These are phyloP conservation scores for Podila horticola DNA, from an alignment of 192 early-diverging fungal genomes.

Conservation along the genomic window DNA sequence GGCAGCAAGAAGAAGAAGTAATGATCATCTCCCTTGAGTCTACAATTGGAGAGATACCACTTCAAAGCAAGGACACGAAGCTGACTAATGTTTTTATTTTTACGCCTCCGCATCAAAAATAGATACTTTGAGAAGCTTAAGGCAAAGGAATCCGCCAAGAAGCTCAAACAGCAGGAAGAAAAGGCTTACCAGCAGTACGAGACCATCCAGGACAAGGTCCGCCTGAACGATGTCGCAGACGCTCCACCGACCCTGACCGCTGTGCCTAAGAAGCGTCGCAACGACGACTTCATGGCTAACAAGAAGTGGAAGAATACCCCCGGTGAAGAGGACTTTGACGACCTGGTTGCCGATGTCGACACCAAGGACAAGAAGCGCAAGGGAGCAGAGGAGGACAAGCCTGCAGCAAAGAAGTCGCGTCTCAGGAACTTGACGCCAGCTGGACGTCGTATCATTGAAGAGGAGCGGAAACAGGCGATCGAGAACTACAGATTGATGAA, in stretches of 20 bases:
- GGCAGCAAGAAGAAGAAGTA: conserved; percentile 58
- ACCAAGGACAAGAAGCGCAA: background rate
- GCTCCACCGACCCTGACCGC: conserved; percentile 63
- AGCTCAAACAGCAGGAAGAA: conserved; percentile 51
- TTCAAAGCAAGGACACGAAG: background rate
- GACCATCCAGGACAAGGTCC: conserved; percentile 61
- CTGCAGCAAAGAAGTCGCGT: background rate
- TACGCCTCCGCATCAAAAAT: background rate
- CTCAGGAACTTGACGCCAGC: conserved; percentile 55
- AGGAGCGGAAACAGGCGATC: conserved; percentile 61
- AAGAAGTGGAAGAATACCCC: conserved; percentile 52
- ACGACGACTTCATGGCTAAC: conserved; percentile 53
- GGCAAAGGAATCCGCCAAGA: conserved; percentile 54
- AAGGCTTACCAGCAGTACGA: conserved; percentile 58
- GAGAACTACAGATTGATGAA: conserved; percentile 62
- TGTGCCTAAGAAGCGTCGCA: conserved; percentile 57
- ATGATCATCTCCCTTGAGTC: background rate
- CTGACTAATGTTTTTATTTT: background rate
- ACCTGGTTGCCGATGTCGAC: conserved; percentile 6
- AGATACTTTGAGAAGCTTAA: conserved; percentile 60
- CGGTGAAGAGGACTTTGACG: conserved; percentile 27
- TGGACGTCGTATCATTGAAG: conserved; percentile 56
- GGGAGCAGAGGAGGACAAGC: conserved; percentile 1
- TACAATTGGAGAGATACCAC: background rate
- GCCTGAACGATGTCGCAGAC: conserved; percentile 64